Percentiles rank a stretch among this genome's conserved stretches.
phyloP scores from a whole-genome alignment of 2,329 filamentous ascomycete genomes.

The Calonectria fujianensis region DNA sequence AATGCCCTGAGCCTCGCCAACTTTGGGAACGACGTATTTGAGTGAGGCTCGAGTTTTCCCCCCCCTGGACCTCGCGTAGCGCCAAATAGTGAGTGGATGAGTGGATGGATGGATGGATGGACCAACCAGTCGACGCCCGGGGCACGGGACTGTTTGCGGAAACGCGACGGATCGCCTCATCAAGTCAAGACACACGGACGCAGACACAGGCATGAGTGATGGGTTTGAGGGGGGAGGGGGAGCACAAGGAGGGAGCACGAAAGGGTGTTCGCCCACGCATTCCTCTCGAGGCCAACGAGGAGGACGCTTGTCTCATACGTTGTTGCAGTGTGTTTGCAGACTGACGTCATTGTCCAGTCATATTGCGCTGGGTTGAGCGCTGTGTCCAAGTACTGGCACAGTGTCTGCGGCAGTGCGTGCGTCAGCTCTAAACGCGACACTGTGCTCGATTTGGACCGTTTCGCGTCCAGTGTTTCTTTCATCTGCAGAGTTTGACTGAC shows the following conservation, averaged over 20 bases:
- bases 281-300: conserved; percentile 32
- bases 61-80: conserved; percentile 42
- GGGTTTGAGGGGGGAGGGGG: conserved; percentile 30
- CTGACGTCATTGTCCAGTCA: conserved; percentile 54
- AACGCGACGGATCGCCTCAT: conserved; percentile 28
- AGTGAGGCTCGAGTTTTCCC: conserved; percentile 38
- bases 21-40: conserved; percentile 32
- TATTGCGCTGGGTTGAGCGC: conserved; percentile 47
- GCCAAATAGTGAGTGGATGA: conserved; percentile 35
- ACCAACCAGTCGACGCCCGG: conserved; percentile 28
- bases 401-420: conserved; percentile 42
- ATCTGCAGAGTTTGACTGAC: conserved; percentile 27
- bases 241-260: neutral
- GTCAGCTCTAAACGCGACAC: conserved; percentile 42
- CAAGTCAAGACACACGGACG: conserved; percentile 11
- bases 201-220: conserved; percentile 17
- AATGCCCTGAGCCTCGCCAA: conserved; percentile 39
- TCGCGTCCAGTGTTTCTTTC: conserved; percentile 36
- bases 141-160: conserved; percentile 23
- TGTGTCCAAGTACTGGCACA: conserved; percentile 49
- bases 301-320: conserved; percentile 42
- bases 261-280: conserved; percentile 26
- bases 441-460: conserved; percentile 43
- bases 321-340: conserved; percentile 36
- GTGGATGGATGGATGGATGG: conserved; percentile 16